Conservation (phyloP, 148 eudicot species). For the Linanthus parryae region DNA sequence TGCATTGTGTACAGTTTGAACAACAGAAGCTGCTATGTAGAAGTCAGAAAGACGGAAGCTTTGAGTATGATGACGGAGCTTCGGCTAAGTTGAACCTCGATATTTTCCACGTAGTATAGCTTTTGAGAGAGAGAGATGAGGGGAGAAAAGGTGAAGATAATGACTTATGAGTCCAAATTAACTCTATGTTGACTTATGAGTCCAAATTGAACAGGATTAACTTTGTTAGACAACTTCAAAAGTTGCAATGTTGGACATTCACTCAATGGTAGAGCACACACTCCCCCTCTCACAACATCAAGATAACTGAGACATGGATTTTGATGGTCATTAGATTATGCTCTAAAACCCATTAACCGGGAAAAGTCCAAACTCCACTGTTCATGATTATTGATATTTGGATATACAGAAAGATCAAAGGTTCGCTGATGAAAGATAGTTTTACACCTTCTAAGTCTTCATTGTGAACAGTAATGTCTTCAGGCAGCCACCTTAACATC, state of each 20-base stretch:
- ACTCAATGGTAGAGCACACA: neutral
- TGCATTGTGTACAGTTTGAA: too few relatives aligned
- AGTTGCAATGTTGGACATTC: neutral
- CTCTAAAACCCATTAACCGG: neutral
- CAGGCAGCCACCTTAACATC: conserved; percentile 99
- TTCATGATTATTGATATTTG: neutral
- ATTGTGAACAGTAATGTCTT: conserved; percentile 97
- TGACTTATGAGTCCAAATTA: too few relatives aligned
- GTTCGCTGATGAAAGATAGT: neutral
- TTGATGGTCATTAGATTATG: neutral
- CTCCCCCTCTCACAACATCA: neutral
- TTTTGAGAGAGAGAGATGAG: too few relatives aligned
- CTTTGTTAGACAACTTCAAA: neutral
- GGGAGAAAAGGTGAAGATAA: too few relatives aligned
- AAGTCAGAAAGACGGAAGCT: too few relatives aligned
- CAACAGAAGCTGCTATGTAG: too few relatives aligned
- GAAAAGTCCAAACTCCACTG: neutral
- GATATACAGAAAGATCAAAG: neutral
- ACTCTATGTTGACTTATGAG: too few relatives aligned
- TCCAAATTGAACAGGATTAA: too few relatives aligned
- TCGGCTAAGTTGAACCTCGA: too few relatives aligned
- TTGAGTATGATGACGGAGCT: too few relatives aligned
- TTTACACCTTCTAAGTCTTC: conserved; percentile 91
- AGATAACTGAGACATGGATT: neutral
- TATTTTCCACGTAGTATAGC: too few relatives aligned